Base-by-base conservation (phyloP, 352 stramenopile genomes). In the Blastocystis sp. region DNA sequence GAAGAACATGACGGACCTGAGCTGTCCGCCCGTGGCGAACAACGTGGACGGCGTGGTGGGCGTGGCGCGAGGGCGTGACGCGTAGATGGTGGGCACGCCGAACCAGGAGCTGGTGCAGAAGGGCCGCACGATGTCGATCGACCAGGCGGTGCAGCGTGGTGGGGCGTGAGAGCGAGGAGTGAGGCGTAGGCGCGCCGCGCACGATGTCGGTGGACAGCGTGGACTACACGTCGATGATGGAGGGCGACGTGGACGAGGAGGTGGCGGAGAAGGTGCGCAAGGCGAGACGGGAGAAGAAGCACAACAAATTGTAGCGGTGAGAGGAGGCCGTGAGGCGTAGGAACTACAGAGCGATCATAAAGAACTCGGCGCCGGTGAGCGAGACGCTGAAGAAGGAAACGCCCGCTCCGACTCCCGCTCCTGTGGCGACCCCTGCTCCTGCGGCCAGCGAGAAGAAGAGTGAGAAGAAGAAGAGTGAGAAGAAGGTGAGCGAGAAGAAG, bases 61-160 rank as follows among this genome's bases (percentile, higher is more conserved):
- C 9, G 66, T 33, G 16, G 29, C 35, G 24, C 19, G 33, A 19
- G 24, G 26, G 66, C 37, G 45, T 77, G 39, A 80, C 6, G 3
- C 6, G 41, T 24, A 62, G 69, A 62, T 80, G 33, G 69, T 80
- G 69, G 69, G 60, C 35, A 62, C 69, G 29, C 51, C 77, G 4
- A 88, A 88, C 51, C 77, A 70, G 35, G 77, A 88, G 26, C 51
- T 88, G 61, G 77, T 88, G 35, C 39, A 63, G 16, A 88, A 88
- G 61, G 77, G 77, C n/a, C 61, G 77, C 12, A 88, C 77, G n/a
- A 55, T 88, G 24, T 71, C 51, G 6, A 88, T 88, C 77, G 77
- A 88, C 51, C 77, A 88, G 37, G 77, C 77, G 29, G 31, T 70
- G 10, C 37, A 60, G 35, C 51, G 35, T 16, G 62, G 62, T 69